Conservation (phyloP, 2,329 filamentous ascomycete species). For the Trichophyton rubrum region DNA sequence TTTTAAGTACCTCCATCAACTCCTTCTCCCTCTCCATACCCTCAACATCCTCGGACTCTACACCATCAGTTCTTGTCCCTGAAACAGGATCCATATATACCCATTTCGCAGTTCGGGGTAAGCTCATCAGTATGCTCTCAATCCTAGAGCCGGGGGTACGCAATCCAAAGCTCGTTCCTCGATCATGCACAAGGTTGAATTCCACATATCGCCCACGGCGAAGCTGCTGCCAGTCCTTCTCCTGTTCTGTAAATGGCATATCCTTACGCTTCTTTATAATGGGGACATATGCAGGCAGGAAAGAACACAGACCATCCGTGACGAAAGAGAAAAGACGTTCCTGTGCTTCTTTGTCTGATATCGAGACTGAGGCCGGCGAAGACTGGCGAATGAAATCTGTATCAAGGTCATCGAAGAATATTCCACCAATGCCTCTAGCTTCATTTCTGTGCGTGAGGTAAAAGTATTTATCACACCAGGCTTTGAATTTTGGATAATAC, state of each 20-base stretch:
- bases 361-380: conserved; percentile 20
- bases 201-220: conserved; percentile 92
- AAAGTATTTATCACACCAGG: conserved; percentile 98
- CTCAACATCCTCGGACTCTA: conserved; percentile 40
- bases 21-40: conserved; percentile 51
- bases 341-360: conserved; percentile 59
- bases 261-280: conserved; percentile 82
- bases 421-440: conserved; percentile 77
- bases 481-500: conserved; percentile 92
- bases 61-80: conserved; percentile 38
- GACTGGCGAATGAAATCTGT: conserved; percentile 31
- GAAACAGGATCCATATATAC: conserved; percentile 70
- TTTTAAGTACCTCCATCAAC: conserved; percentile 57
- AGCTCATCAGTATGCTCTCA: conserved; percentile 94
- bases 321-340: conserved; percentile 85
- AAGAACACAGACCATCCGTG: conserved; percentile 71
- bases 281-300: conserved; percentile 80
- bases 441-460: conserved; percentile 83
- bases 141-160: conserved; percentile 84
- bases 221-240: conserved; percentile 96
- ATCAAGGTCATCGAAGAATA: conserved; percentile 98
- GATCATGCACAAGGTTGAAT: conserved; percentile 95
- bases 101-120: conserved; percentile 88
- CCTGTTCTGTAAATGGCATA: conserved; percentile 71
- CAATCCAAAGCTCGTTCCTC: conserved; percentile 85